Evolutionary conservation across 768 basidiomycete genomes (phyloP).

Genomic region (Cyclocybe aegerita): DNA sequence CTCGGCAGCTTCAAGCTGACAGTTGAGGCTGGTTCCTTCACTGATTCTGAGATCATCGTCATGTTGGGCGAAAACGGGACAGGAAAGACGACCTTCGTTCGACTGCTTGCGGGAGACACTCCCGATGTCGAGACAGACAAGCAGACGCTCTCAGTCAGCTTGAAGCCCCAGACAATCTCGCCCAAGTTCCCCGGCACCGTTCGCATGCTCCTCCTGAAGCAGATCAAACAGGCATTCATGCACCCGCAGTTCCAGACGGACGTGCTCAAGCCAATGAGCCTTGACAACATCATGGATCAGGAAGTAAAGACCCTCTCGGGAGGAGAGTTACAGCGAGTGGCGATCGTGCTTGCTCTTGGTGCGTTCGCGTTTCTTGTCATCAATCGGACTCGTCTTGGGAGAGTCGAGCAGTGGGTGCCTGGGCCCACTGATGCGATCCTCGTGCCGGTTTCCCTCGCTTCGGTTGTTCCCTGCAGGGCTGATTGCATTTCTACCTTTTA

Average conservation of each 20-base stretch:
- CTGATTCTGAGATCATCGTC: conserved; percentile 99
- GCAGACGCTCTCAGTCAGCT: conserved; percentile 80
- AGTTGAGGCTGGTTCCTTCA: conserved; percentile 86
- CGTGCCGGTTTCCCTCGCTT: no score
- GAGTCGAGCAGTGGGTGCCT: no score
- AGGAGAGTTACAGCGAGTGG: conserved; percentile 97
- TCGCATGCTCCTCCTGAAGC: conserved; percentile 89
- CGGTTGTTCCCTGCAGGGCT: conserved; percentile 8
- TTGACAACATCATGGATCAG: conserved; percentile 95
- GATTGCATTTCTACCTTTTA: conserved; percentile 16
- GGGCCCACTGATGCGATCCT: no score
- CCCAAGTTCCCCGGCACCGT: conserved; percentile 98
- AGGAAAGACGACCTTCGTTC: conserved; percentile 98
- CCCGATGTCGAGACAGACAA: conserved; percentile 86
- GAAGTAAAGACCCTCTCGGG: conserved; percentile 98
- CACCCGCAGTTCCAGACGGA: conserved; percentile 99
- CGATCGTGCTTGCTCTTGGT: conserved; percentile 92
- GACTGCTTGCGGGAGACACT: conserved; percentile 88
- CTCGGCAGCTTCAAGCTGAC: conserved; percentile 94
- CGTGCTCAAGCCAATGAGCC: conserved; percentile 95
- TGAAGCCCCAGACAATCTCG: conserved; percentile 98
- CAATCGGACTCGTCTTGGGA: no score
- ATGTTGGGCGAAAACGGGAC: conserved; percentile 99
- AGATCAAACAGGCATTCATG: conserved; percentile 96
- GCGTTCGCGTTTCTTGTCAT: conserved; percentile 12